Evolutionary conservation across 345 rosid genomes (phyloP), one percentile per base, ranked within the genome.

Genomic region (Stellera chamaejasme): DNA sequence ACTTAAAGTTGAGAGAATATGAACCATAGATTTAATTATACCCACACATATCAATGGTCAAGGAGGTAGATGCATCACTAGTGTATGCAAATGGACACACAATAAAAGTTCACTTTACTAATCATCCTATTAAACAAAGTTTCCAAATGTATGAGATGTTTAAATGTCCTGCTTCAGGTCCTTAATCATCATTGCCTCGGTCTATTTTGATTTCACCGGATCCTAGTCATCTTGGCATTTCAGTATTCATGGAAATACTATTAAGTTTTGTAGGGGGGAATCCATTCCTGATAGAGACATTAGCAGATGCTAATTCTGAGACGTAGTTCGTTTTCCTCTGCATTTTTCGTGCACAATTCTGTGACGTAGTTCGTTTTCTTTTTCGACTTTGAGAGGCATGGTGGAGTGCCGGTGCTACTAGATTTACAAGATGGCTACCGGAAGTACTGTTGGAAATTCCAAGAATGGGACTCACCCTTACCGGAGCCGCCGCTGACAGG

Each of bases 191-290:
- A 19, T 19, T 19, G 23, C 23, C 23, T 19, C 23, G 23, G 23
- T 19, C 8, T 5, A 5, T 32, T 8, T 32, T 32, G 39, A 4
- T 32, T 1, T 3, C 36, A 3, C 39, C 8, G 39, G 39, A 28
- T 28, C 36, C 6, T 28, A 6, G 5, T 28, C 36, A 28, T 28
- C 36, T 28, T 28, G 6, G 6, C n/a, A 28, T 28, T 48, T 27
- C 46, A 44, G 49, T 65, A 56, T 47, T 54, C 14, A 59, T 2
- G 10, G 39, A 43, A 42, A 10, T 54, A 19, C 23, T 19, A 23
- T 66, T 53, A 25, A 5, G 42, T 73, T 6, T 67, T 80, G 80
- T 80, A 89, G 99, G 27, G 99, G 99, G 48, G 83, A n/a, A n/a
- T n/a, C n/a, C n/a, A n/a, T n/a, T 82, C 61, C 68, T 93, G 62